These are phyloP conservation scores for Penicillium expansum DNA, from an alignment of 2,329 filamentous ascomycete species.

Conservation along the genomic window DNA sequence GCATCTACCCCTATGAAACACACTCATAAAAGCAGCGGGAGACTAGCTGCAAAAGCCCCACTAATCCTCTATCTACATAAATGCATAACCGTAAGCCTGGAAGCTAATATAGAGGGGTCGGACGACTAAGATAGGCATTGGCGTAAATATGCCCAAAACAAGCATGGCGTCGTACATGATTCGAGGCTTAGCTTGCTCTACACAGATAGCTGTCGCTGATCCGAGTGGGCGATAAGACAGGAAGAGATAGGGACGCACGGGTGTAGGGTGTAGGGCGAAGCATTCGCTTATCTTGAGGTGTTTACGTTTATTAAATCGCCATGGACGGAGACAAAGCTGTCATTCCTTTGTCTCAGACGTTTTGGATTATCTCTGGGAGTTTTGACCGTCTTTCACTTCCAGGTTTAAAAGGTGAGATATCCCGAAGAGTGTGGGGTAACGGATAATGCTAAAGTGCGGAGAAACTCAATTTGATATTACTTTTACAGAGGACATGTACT, in stretches of 20 bases:
- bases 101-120: too few species aligned
- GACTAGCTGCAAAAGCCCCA: not conserved
- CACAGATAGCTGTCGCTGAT: constrained; percentile 2
- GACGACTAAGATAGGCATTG: too few species aligned
- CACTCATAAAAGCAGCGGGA: not conserved
- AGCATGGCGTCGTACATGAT: not conserved
- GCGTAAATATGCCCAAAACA: not conserved
- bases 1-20: not conserved
- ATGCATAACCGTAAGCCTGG: not conserved
- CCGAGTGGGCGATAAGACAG: constrained; percentile 7
- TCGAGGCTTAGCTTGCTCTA: not conserved
- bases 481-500: not conserved
- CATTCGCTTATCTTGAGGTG: not conserved
- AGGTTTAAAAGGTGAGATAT: not conserved
- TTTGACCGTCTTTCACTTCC: not conserved
- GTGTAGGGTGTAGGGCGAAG: not conserved
- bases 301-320: not conserved
- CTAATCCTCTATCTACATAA: not conserved
- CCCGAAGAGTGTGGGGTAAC: not conserved
- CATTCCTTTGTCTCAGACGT: not conserved
- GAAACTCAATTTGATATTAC: not conserved
- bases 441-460: not conserved
- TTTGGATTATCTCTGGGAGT: not conserved
- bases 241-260: not conserved
- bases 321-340: too few species aligned